Conservation (phyloP, 2,329 filamentous ascomycete species). For the Sarocladiaceae sp. region DNA sequence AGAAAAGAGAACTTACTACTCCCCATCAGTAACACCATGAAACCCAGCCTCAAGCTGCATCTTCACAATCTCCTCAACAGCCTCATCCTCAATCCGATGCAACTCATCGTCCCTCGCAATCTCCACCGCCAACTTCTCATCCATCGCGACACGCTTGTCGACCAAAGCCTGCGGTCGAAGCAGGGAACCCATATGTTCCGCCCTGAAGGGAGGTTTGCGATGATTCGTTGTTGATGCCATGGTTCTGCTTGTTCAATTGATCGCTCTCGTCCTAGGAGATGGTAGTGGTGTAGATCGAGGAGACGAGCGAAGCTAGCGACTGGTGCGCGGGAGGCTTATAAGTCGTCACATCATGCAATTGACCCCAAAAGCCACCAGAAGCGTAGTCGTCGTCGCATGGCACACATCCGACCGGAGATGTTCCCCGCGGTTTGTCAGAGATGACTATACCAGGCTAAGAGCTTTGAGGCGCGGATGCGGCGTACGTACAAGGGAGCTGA, state of each 20-base stretch:
- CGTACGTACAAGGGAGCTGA: too few species aligned
- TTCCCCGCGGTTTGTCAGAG: conserved; percentile 4
- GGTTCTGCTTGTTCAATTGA: neutral
- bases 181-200: conserved; percentile 64
- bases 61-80: conserved; percentile 56
- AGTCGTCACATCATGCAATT: too few species aligned
- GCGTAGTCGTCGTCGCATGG: too few species aligned
- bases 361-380: too few species aligned
- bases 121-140: conserved; percentile 2
- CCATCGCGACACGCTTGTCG: conserved; percentile 30
- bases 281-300: too few species aligned
- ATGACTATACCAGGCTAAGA: neutral
- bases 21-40: conserved; percentile 59
- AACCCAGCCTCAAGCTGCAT: conserved; percentile 58
- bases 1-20: conserved; percentile 45
- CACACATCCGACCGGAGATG: too few species aligned
- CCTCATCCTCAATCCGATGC: conserved; percentile 17
- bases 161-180: conserved; percentile 57
- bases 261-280: too few species aligned
- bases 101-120: conserved; percentile 27
- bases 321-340: too few species aligned
- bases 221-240: conserved; percentile 1
- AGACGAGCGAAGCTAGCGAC: too few species aligned
- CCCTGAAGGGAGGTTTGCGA: conserved; percentile 48
- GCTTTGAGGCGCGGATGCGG: too few species aligned